Evolutionary conservation across 164 flowering plant species (phyloP), one percentile per base, ranked within the genome.

Genomic region (Umbellularia californica): DNA sequence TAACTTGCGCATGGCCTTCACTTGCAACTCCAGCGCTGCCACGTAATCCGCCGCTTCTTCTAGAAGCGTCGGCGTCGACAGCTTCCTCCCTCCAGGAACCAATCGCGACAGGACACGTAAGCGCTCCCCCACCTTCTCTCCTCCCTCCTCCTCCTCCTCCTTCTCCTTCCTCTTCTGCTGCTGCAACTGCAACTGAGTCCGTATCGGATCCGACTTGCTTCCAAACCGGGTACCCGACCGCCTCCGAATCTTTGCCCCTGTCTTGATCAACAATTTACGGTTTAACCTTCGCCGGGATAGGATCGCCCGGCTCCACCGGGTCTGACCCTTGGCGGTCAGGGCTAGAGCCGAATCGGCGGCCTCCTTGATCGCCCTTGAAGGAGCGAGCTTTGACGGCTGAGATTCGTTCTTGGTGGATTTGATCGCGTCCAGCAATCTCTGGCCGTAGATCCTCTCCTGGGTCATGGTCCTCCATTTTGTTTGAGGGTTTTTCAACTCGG

Each of bases 11-110:
- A 92, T 89, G 72, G 90, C 87, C 72, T 87, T 79, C 23, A 92
- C 83, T 78, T 92, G 97, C 92, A 92, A 89, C 88, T 90, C 86
- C 66, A 88, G 78, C 62, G 97, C 97, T 3, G 89, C 82, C 35
- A 92, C 88, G 71, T 90, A 92, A 71, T 92, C 97, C 10, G 81
- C 79, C 0, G 93, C 82, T 75, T 92, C 97, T n/a, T 92, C 97
- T 35, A 92, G 80, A 50, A 92, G 80, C 1, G 77, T 83, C 25
- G 94, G 92, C 70, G 90, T 73, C 4, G 90, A 77, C 41, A 86
- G 77, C 72, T 90, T 87, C 79, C 82, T 82, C 81, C 94, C 87
- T 25, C 97, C 97, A 69, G 97, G 97, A 33, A 92, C 93, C 65
- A 92, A 77, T 58, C 92, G 85, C 27, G 90, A 89, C 0, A 92